Conservation (phyloP, 2,329 filamentous ascomycete genomes). For the Hypoxylon sp. region DNA sequence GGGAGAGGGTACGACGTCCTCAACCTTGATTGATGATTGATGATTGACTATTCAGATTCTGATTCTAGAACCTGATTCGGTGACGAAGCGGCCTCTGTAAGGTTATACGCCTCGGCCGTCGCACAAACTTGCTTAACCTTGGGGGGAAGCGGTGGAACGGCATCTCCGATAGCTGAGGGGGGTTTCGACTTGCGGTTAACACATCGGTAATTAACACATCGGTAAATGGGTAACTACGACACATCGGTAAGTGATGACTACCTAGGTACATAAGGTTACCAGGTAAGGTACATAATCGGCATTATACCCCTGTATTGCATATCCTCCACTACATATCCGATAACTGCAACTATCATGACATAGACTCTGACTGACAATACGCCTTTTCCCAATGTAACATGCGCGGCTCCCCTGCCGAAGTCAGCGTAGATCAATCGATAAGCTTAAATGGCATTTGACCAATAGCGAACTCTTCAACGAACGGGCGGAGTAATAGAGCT, state of each 20-base stretch:
- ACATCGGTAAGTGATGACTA: too few relatives aligned
- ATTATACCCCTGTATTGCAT: background rate
- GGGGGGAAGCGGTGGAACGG: background rate
- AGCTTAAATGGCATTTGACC: constrained; percentile 21
- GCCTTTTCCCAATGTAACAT: background rate
- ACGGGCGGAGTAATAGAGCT: background rate
- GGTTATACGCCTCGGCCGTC: constrained; percentile 1
- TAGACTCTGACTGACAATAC: background rate
- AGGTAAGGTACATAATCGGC: background rate
- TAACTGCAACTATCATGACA: background rate
- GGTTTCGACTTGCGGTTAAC: constrained; percentile 7
- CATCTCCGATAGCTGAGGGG: constrained; percentile 1
- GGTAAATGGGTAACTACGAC: too few relatives aligned
- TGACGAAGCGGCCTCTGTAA: background rate
- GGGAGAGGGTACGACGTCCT: constrained; percentile 1
- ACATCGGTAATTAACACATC: constrained; percentile 14
- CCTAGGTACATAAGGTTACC: too few relatives aligned
- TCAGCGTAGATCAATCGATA: constrained; percentile 14
- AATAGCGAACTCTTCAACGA: background rate
- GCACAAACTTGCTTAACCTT: background rate
- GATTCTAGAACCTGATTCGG: background rate
- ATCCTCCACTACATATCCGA: background rate
- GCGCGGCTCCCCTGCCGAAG: background rate
- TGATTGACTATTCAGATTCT: constrained; percentile 3
- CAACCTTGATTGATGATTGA: background rate